Base-by-base conservation (phyloP, 306 rosid species). In the Begonia fuchsioides region DNA sequence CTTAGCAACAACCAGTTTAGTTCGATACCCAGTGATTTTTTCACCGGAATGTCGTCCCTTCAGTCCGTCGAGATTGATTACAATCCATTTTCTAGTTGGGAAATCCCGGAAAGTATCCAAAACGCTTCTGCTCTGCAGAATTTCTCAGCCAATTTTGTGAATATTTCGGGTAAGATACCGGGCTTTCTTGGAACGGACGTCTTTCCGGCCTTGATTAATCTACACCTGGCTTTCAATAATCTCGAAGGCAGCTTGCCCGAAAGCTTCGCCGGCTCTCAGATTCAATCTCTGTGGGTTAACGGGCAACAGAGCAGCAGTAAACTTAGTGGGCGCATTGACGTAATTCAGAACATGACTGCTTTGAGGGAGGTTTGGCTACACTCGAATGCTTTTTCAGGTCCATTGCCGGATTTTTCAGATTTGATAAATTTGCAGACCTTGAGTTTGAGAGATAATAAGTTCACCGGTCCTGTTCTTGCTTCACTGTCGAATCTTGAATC, bases 321-420 rank as follows among this genome's bases (percentile, higher is more conserved):
- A 74, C 86, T 82, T 46, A 63, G 58, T 54, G 94, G 96, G 15
- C 10, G 13, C 15, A 60, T 77, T 44, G 76, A 51, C 32, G 76
- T 83, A 54, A 32, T 87, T 35, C 70, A 65, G 65, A 82, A 82
- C 55, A 82, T 87, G 92, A 87, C 80, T 40, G 66, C 44, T 17
- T 68, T 87, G 70, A 75, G 32, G 8, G 70, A 87, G 65, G 76
- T 80, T 77, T 87, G 94, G 96, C 48, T 87, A 70, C 94, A 87
- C 15, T 59, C 65, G 0, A 87, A 87, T 57, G 72, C 63, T 7
- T 77, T 87, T 56, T 60, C 78, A 1, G 93, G 94, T 52, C 71
- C 87, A 6, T 76, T 80, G 43, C 93, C 93, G 0, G 94, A 78
- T 55, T 69, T 87, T 57, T 72, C 80, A 1, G 68, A 62, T 11